These are phyloP conservation scores for Epichloe typhina DNA, from an alignment of 2,329 filamentous ascomycete species.

Conservation along the genomic window DNA sequence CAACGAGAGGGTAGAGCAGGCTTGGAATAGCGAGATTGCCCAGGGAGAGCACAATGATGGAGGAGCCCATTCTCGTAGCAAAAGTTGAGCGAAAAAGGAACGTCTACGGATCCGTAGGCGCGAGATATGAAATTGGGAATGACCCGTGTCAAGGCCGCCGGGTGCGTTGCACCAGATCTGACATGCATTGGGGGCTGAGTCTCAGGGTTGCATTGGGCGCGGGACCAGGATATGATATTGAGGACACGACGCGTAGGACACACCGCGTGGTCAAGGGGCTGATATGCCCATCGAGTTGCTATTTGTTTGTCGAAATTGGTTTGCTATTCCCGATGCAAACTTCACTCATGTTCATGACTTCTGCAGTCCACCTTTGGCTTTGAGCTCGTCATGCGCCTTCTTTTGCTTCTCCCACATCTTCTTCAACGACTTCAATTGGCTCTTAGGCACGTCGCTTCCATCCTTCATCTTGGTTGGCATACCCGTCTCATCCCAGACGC, in stretches of 20 bases:
- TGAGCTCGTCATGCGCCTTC: constrained; percentile 57
- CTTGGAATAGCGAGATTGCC: constrained; percentile 23
- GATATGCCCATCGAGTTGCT: too few species aligned
- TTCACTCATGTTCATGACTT: background rate
- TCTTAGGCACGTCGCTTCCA: constrained; percentile 72
- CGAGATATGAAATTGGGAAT: too few species aligned
- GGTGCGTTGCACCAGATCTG: background rate
- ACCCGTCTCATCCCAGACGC: constrained; percentile 72
- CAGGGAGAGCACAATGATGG: background rate
- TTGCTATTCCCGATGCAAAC: too few species aligned
- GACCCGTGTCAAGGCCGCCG: background rate
- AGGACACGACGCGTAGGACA: too few species aligned
- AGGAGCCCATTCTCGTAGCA: background rate
- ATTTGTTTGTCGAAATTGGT: too few species aligned
- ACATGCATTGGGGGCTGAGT: background rate
- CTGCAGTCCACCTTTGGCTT: constrained; percentile 8
- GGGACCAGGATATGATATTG: background rate
- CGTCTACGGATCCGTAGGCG: too few species aligned
- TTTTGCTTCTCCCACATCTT: constrained; percentile 90
- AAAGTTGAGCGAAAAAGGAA: background rate
- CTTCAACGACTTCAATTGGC: constrained; percentile 63
- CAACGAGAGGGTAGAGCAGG: constrained; percentile 25
- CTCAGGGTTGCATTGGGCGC: background rate
- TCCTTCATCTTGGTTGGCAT: constrained; percentile 65
- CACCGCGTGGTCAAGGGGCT: background rate